Evolutionary conservation across 257 asterid species (phyloP).

Genomic region (Paraleonurus japonicus): DNA sequence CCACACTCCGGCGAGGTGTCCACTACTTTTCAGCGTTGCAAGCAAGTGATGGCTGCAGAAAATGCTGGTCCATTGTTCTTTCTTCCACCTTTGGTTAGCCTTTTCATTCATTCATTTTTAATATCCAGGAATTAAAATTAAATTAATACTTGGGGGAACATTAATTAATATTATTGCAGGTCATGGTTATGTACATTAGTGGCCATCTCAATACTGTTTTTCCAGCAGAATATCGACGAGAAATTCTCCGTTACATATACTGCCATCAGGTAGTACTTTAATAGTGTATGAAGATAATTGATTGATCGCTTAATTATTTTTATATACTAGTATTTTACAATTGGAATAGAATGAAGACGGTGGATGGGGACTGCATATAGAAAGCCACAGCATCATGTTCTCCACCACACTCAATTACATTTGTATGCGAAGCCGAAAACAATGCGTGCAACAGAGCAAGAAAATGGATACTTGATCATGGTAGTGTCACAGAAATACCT

Average conservation of each 20-base stretch:
- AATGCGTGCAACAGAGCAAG: slow-evolving; percentile 51
- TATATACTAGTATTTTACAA: not conserved
- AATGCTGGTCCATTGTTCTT: slow-evolving; percentile 70
- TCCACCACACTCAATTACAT: slow-evolving; percentile 57
- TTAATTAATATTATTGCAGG: no score
- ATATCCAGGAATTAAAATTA: no score
- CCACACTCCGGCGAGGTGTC: slow-evolving; percentile 49
- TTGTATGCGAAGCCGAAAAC: slow-evolving; percentile 48
- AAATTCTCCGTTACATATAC: slow-evolving; percentile 56
- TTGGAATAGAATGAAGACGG: slow-evolving; percentile 56
- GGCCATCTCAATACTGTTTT: slow-evolving; percentile 53
- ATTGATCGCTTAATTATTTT: not conserved
- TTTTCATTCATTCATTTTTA: no score
- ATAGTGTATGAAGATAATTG: no score
- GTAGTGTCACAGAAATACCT: slow-evolving; percentile 52
- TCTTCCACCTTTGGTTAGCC: slow-evolving; percentile 66
- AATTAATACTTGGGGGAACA: no score
- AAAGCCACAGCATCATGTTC: slow-evolving; percentile 69
- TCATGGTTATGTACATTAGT: slow-evolving; percentile 49
- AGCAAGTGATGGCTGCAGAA: slow-evolving; percentile 69
- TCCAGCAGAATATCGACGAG: slow-evolving; percentile 45
- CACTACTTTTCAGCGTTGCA: slow-evolving; percentile 67
- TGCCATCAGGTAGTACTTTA: slow-evolving; percentile 49
- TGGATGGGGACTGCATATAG: slow-evolving; percentile 70
- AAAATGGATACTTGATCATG: slow-evolving; percentile 74